Conservation (phyloP, 768 basidiomycete species). For the Crepidotus variabilis region DNA sequence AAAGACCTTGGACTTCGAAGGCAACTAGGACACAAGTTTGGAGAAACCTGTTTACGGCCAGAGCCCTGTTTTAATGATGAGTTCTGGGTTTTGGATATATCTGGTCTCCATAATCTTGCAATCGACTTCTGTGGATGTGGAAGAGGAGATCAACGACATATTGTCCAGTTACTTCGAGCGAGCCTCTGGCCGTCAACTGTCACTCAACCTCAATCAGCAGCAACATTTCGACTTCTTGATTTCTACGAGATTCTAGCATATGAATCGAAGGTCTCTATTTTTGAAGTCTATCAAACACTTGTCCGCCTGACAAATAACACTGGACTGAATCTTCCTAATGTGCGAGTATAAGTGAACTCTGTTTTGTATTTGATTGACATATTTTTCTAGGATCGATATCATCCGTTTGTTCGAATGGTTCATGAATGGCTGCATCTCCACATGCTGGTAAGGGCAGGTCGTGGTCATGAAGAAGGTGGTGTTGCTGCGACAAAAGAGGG, state of each 20-base stretch:
- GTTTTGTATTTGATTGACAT: background rate
- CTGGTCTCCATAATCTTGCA: background rate
- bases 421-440: conserved; percentile 15
- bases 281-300: conserved; percentile 23
- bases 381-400: conserved; percentile 16
- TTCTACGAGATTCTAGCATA: conserved; percentile 24
- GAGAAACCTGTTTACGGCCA: background rate
- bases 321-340: conserved; percentile 11
- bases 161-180: background rate
- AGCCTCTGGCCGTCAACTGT: background rate
- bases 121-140: background rate
- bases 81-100: background rate
- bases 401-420: conserved; percentile 15
- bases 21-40: background rate
- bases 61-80: background rate
- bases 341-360: background rate
- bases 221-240: conserved; percentile 22
- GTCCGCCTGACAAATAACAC: conserved; percentile 21
- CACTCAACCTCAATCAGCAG: conserved; percentile 13
- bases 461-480: conserved; percentile 14
- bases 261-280: conserved; percentile 22
- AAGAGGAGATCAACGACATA: background rate
- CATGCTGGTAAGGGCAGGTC: conserved; percentile 15
- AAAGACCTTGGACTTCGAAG: background rate
- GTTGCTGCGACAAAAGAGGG: conserved; percentile 7